A percentile compares a stretch with the other conserved stretches of the same genome.
phyloP scores from a whole-genome alignment of 2,329 filamentous ascomycete genomes.

The Scytalidium sp. region DNA sequence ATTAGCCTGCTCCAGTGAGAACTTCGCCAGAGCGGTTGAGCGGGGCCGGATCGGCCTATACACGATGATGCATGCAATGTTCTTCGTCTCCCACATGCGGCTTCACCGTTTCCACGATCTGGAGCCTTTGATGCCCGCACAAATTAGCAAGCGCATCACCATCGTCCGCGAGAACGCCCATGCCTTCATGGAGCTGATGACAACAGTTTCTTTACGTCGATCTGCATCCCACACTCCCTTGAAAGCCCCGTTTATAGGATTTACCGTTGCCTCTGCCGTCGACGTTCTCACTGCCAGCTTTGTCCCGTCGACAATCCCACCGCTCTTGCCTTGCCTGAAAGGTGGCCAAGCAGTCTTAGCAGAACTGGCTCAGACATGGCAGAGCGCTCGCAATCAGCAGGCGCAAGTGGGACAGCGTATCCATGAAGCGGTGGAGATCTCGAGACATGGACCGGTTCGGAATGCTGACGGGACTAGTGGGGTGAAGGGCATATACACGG shows the following conservation, averaged over 20 bases:
- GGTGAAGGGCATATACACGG: neutral
- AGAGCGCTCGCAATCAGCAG: constrained; percentile 48
- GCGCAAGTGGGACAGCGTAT: constrained; percentile 19
- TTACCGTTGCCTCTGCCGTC: constrained; percentile 58
- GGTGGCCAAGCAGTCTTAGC: constrained; percentile 52
- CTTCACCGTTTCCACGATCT: constrained; percentile 58
- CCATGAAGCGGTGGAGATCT: constrained; percentile 9
- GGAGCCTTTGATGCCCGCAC: constrained; percentile 36
- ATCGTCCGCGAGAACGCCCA: constrained; percentile 50
- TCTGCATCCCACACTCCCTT: constrained; percentile 24
- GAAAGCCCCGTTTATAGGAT: constrained; percentile 61
- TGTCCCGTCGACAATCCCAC: constrained; percentile 44
- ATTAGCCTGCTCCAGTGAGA: constrained; percentile 51
- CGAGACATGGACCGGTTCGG: neutral
- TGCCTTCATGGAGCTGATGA: constrained; percentile 46
- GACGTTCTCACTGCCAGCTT: constrained; percentile 65
- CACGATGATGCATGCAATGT: constrained; percentile 64
- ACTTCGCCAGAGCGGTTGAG: constrained; percentile 53
- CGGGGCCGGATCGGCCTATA: constrained; percentile 55
- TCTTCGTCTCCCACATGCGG: constrained; percentile 61
- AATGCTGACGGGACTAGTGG: neutral
- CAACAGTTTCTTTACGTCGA: constrained; percentile 36
- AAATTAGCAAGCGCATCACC: constrained; percentile 42
- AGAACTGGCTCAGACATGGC: constrained; percentile 57
- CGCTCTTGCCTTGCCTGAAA: constrained; percentile 51